A percentile compares a stretch with the other conserved stretches of the same genome.
These are phyloP conservation scores for Carpinus fangiana DNA, from an alignment of 306 rosid genomes.

Conservation along the genomic window DNA sequence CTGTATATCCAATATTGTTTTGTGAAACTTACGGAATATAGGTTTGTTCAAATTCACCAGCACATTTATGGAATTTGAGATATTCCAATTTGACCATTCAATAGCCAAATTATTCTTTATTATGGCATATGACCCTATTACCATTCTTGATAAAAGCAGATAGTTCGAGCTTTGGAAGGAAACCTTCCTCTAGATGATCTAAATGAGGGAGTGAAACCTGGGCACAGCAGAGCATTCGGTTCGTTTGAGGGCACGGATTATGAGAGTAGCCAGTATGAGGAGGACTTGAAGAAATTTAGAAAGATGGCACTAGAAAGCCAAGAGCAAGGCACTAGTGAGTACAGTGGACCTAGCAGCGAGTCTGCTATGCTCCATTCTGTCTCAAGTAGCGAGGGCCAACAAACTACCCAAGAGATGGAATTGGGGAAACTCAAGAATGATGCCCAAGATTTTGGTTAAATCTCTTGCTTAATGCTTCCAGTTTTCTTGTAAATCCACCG, in stretches of 20 bases:
- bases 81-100: neutral
- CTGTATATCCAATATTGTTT: neutral
- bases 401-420: slow-evolving; percentile 38
- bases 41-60: neutral
- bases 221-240: slow-evolving; percentile 27
- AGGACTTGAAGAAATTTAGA: slow-evolving; percentile 49
- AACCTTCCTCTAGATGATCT: slow-evolving; percentile 37
- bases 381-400: slow-evolving; percentile 46
- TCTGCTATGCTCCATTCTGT: slow-evolving; percentile 35
- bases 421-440: slow-evolving; percentile 23
- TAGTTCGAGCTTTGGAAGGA: slow-evolving; percentile 50
- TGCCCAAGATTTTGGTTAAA: slow-evolving; percentile 17
- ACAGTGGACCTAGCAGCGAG: slow-evolving; percentile 50
- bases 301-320: slow-evolving; percentile 38
- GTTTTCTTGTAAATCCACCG: neutral
- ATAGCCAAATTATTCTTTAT: neutral
- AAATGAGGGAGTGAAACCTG: slow-evolving; percentile 33
- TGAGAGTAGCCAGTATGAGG: slow-evolving; percentile 42
- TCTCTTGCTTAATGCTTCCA: slow-evolving; percentile 24
- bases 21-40: neutral
- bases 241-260: slow-evolving; percentile 33
- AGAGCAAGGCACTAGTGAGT: slow-evolving; percentile 28
- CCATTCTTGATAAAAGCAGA: slow-evolving; percentile 19
- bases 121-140: neutral
- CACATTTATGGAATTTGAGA: neutral